phyloP scores from a whole-genome alignment of 2,329 filamentous ascomycete species.

The Aureobasidium sp. region DNA sequence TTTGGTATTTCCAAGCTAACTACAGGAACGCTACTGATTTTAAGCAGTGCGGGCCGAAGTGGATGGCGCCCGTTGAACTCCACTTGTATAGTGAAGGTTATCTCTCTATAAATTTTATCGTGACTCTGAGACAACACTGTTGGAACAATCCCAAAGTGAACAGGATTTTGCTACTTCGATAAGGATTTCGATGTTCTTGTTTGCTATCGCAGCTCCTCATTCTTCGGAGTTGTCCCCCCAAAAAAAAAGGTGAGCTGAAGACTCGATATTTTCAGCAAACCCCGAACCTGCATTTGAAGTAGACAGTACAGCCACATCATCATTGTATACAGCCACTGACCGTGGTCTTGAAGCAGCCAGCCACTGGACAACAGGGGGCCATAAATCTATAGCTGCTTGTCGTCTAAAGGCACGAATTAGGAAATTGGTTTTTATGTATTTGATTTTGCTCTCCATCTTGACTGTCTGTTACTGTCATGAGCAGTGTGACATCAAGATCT shows the following conservation, averaged over 20 bases:
- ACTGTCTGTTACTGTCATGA: background rate
- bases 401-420: background rate
- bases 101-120: background rate
- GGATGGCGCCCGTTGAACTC: conserved; percentile 1
- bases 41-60: conserved; percentile 10
- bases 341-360: background rate
- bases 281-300: background rate
- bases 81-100: conserved; percentile 2
- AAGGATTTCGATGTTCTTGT: background rate
- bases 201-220: background rate
- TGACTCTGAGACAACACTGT: conserved; percentile 5
- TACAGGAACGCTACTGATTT: background rate
- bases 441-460: background rate
- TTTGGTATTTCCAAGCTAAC: background rate
- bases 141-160: background rate
- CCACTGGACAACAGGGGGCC: background rate
- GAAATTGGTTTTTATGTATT: background rate
- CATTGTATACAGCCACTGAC: conserved; percentile 4
- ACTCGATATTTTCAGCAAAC: background rate
- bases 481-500: background rate
- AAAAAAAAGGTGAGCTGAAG: background rate
- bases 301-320: background rate
- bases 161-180: background rate
- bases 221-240: background rate
- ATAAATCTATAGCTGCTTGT: background rate